Percentiles rank a stretch among this genome's conserved stretches.
phyloP scores from a whole-genome alignment of 306 rosid species.

The Trifolium dubium region DNA sequence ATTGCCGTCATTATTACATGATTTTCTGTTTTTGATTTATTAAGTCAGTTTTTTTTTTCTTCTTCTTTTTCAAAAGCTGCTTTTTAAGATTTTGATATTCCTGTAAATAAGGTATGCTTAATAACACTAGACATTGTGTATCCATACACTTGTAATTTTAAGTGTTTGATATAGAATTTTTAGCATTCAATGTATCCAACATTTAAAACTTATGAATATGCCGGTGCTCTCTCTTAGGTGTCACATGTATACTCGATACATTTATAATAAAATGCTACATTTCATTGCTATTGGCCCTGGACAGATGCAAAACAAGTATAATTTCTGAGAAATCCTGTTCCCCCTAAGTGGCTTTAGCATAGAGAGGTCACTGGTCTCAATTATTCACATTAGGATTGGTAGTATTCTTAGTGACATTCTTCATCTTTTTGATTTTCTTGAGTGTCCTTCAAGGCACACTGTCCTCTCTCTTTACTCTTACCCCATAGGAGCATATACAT shows the following conservation, averaged over 20 bases:
- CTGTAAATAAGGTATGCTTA: background rate
- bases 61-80: background rate
- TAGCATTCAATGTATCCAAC: background rate
- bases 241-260: background rate
- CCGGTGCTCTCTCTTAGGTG: background rate
- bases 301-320: background rate
- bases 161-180: background rate
- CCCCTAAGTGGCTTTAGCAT: background rate
- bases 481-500: slow-evolving; percentile 87
- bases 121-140: background rate
- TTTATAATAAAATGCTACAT: background rate
- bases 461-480: slow-evolving; percentile 60
- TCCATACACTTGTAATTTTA: background rate
- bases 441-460: slow-evolving; percentile 37
- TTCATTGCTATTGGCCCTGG: background rate
- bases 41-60: background rate
- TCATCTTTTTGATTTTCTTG: slow-evolving; percentile 50
- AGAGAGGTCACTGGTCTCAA: background rate
- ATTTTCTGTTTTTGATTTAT: background rate
- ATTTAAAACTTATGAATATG: background rate
- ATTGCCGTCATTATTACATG: background rate
- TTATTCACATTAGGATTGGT: slow-evolving; percentile 15
- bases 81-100: background rate
- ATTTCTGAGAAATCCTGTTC: slow-evolving; percentile 17
- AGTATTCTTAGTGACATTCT: slow-evolving; percentile 42